phyloP scores from a whole-genome alignment of 1,139 yeast species.

The Suhomyces maxii region DNA sequence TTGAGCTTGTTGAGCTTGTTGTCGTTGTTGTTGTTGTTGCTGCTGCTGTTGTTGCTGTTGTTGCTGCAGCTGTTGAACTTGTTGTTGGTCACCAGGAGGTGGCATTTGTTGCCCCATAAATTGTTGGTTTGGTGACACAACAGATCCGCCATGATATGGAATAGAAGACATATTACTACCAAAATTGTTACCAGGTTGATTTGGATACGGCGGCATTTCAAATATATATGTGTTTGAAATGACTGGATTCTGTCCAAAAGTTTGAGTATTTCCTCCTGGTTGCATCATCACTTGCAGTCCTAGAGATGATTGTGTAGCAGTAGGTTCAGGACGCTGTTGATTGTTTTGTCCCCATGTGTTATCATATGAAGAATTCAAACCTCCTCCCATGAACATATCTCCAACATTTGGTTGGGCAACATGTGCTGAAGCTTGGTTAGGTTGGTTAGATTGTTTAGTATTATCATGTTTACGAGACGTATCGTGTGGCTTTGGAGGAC shows the following conservation, averaged over 20 bases:
- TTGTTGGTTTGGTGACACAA: neutral
- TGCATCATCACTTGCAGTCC: conserved; percentile 1
- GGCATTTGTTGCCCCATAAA: neutral
- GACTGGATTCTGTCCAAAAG: conserved; percentile 5
- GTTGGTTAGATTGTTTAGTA: neutral
- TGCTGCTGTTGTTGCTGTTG: conserved; percentile 8
- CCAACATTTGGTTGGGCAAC: conserved; percentile 1
- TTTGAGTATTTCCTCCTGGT: neutral
- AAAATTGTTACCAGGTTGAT: neutral
- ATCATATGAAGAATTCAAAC: conserved; percentile 2
- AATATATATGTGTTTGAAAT: conserved; percentile 7
- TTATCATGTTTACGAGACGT: neutral
- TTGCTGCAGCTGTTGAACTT: conserved; percentile 10
- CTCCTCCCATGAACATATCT: conserved; percentile 6
- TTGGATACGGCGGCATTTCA: conserved; percentile 6
- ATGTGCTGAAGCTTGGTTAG: neutral
- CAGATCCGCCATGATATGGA: neutral
- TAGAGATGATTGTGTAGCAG: neutral
- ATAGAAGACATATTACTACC: neutral
- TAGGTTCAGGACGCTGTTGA: neutral
- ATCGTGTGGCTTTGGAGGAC: neutral
- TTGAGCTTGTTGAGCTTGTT: neutral
- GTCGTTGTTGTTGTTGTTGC: conserved; percentile 1
- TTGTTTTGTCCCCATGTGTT: neutral
- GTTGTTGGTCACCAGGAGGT: neutral